Evolutionary conservation across 108 stramenopile genomes (phyloP).

Genomic region (Fistulifera solaris): DNA sequence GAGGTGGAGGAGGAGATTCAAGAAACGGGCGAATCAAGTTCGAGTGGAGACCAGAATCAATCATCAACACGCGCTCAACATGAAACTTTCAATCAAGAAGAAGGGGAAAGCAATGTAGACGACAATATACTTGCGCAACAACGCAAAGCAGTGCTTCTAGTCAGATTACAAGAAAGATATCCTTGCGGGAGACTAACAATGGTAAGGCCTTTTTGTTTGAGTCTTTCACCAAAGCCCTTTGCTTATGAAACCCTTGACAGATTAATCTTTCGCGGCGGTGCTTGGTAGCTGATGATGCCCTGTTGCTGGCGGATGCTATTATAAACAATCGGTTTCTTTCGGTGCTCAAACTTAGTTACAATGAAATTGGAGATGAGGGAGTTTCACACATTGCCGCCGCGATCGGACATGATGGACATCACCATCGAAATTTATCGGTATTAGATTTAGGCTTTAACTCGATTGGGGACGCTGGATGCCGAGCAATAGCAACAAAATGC

Average conservation of each 20-base stretch:
- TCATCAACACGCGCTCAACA: too few species aligned
- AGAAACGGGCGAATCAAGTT: too few species aligned
- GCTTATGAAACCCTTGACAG: constrained; percentile 10
- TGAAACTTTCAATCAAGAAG: too few species aligned
- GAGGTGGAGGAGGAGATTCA: too few species aligned
- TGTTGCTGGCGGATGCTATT: constrained; percentile 35
- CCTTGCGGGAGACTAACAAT: constrained; percentile 24
- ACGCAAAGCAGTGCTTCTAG: constrained; percentile 11
- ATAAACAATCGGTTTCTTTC: constrained; percentile 49
- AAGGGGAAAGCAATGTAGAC: too few species aligned
- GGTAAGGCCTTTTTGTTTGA: constrained; percentile 14
- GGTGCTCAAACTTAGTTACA: constrained; percentile 73
- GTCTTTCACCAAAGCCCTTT: not conserved
- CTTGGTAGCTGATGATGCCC: constrained; percentile 36
- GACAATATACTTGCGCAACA: not conserved
- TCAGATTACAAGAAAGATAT: constrained; percentile 9
- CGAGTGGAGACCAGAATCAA: too few species aligned
- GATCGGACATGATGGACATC: constrained; percentile 23
- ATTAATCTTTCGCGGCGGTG: constrained; percentile 67
- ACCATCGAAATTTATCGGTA: constrained; percentile 49
- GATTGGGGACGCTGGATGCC: constrained; percentile 66
- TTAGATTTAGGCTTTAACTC: constrained; percentile 73
- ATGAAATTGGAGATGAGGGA: constrained; percentile 57
- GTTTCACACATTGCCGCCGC: constrained; percentile 49
- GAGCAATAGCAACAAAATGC: constrained; percentile 39